A percentile compares a stretch with the other conserved stretches of the same genome.
Conservation (phyloP, 805 yeast genomes). For the Henningerozyma blattae region DNA sequence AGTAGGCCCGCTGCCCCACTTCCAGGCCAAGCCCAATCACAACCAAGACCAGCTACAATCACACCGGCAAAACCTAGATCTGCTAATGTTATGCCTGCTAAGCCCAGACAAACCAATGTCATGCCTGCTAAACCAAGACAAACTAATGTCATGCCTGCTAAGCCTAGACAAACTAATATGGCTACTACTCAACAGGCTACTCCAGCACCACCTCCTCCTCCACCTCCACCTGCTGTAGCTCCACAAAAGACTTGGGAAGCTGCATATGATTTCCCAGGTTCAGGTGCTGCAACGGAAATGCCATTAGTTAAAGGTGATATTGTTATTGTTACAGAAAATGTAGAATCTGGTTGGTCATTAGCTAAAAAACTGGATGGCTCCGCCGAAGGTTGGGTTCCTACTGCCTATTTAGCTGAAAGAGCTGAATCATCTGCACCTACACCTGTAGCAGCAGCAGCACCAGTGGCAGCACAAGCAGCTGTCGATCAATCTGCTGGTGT, state of each 20-base stretch:
- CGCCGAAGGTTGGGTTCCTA: slow-evolving; percentile 93
- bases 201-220: slow-evolving; percentile 5
- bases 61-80: slow-evolving; percentile 28
- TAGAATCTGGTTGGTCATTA: slow-evolving; percentile 87
- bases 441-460: slow-evolving; percentile 28
- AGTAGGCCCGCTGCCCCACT: too few species aligned
- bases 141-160: too few species aligned
- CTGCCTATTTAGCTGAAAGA: slow-evolving; percentile 68
- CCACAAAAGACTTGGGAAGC: slow-evolving; percentile 73
- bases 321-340: slow-evolving; percentile 57
- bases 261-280: slow-evolving; percentile 78
- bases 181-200: slow-evolving; percentile 3
- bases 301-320: slow-evolving; percentile 69
- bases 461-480: too few species aligned
- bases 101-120: slow-evolving; percentile 10
- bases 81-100: slow-evolving; percentile 6
- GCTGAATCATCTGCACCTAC: slow-evolving; percentile 19
- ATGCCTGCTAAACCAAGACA: too few species aligned
- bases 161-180: slow-evolving; percentile 11
- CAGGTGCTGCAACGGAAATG: slow-evolving; percentile 73
- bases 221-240: slow-evolving; percentile 43
- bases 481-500: slow-evolving; percentile 14
- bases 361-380: slow-evolving; percentile 66
- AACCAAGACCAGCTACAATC: slow-evolving; percentile 47
- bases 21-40: slow-evolving; percentile 34